Evolutionary conservation across 371 early-diverging fungal genomes (phyloP).

Genomic region (Nematocida minor): DNA sequence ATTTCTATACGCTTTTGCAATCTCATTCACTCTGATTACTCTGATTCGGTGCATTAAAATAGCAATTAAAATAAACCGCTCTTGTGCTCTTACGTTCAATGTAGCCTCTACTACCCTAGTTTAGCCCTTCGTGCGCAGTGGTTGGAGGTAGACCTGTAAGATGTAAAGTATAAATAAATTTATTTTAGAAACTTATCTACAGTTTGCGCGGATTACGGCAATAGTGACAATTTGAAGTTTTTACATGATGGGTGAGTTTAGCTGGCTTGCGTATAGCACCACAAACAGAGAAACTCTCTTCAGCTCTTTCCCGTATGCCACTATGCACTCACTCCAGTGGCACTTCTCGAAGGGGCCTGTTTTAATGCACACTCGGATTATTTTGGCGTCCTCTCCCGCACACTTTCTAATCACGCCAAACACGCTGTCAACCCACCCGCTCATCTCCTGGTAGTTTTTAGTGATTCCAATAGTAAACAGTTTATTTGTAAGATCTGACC

Average conservation of each 20-base stretch:
- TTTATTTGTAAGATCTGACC: slow-evolving; percentile 11
- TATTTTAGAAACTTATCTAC: no score
- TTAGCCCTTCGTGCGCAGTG: no score
- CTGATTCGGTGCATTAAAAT: no score
- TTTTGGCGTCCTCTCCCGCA: slow-evolving; percentile 14
- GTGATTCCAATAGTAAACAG: slow-evolving; percentile 45
- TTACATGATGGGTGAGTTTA: slow-evolving; percentile 18
- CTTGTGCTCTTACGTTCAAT: no score
- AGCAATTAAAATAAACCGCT: no score
- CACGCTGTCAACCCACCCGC: slow-evolving; percentile 25
- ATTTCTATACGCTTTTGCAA: no score
- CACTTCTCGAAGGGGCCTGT: slow-evolving; percentile 41
- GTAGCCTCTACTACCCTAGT: no score
- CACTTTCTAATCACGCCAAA: slow-evolving; percentile 1
- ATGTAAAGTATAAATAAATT: no score
- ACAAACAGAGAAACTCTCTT: slow-evolving; percentile 29
- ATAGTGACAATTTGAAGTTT: no score
- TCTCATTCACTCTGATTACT: no score
- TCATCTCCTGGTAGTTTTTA: slow-evolving; percentile 39
- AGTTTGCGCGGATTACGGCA: no score
- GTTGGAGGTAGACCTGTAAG: neutral
- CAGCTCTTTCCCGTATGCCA: slow-evolving; percentile 3
- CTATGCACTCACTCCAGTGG: slow-evolving; percentile 46
- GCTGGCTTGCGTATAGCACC: neutral
- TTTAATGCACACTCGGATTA: neutral